These are phyloP conservation scores for Polyporus tsugae DNA, from an alignment of 1,284 basidiomycete genomes.

Conservation along the genomic window DNA sequence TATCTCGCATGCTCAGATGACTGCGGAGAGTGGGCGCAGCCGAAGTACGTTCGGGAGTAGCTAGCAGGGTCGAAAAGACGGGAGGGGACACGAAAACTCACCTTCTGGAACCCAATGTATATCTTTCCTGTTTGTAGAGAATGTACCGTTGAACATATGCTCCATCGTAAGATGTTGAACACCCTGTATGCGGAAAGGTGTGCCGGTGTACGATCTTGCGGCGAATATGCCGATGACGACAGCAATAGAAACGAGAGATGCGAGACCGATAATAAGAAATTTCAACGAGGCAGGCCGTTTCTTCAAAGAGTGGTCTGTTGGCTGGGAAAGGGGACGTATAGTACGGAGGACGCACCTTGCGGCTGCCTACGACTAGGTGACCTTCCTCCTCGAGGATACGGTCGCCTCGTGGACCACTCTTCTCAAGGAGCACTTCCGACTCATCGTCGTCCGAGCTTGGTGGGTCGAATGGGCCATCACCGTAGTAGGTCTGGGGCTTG, in stretches of 20 bases:
- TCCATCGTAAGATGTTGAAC: conserved; percentile 82
- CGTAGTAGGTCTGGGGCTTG: conserved; percentile 61
- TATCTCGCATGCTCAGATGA: too few species aligned
- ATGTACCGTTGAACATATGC: conserved; percentile 91
- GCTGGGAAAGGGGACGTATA: neutral
- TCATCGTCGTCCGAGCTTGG: conserved; percentile 73
- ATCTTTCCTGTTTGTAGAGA: conserved; percentile 53
- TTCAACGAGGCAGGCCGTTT: conserved; percentile 59
- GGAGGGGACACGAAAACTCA: conserved; percentile 42
- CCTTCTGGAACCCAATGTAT: conserved; percentile 92
- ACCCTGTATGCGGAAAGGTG: conserved; percentile 59
- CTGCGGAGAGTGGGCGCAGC: neutral
- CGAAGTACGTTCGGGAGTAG: neutral
- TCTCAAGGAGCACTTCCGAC: conserved; percentile 46
- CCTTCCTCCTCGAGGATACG: conserved; percentile 38
- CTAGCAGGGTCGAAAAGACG: neutral
- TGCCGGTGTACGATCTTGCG: conserved; percentile 71
- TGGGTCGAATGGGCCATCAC: conserved; percentile 74
- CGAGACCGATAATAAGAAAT: conserved; percentile 62
- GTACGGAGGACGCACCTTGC: conserved; percentile 42
- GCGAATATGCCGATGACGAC: conserved; percentile 74
- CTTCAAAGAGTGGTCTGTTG: conserved; percentile 4
- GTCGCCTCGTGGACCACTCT: conserved; percentile 42
- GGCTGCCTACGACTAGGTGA: conserved; percentile 46
- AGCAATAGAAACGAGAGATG: conserved; percentile 61